Conservation (phyloP, 257 asterid species). For the Osmanthus fragrans region DNA sequence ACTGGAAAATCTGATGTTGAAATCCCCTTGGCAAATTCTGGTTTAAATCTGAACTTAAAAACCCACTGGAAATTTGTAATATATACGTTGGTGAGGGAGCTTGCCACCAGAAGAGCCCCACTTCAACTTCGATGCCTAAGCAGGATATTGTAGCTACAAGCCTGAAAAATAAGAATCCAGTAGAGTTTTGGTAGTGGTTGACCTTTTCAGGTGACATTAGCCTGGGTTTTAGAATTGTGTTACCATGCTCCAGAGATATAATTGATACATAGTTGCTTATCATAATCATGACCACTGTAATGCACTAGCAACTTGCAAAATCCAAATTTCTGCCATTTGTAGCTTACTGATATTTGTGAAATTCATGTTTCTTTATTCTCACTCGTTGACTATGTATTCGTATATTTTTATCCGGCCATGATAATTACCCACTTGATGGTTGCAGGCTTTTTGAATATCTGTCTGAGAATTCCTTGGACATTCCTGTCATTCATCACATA, state of each 20-base stretch:
- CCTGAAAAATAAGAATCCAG: too few species aligned
- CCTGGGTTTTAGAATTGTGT: not conserved
- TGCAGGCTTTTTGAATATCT: conserved; percentile 96
- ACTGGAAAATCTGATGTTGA: not conserved
- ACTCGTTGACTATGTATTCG: not conserved
- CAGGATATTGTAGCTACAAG: not conserved
- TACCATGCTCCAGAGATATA: not conserved
- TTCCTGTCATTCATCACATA: conserved; percentile 93
- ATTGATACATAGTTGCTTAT: not conserved
- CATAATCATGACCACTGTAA: not conserved
- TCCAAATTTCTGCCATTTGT: not conserved
- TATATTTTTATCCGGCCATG: not conserved
- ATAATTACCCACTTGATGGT: conserved; percentile 10
- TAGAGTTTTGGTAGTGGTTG: not conserved
- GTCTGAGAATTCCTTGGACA: conserved; percentile 69
- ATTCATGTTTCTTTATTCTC: not conserved
- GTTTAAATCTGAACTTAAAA: not conserved
- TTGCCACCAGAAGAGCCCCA: not conserved
- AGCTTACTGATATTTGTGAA: not conserved
- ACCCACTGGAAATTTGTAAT: not conserved
- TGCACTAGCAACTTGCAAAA: not conserved
- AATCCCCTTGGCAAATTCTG: too few species aligned
- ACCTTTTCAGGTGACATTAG: not conserved
- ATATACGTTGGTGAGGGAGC: not conserved
- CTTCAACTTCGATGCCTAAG: not conserved